These are phyloP conservation scores for Fusarium denticulatum DNA, from an alignment of 2,329 filamentous ascomycete genomes.

Conservation along the genomic window DNA sequence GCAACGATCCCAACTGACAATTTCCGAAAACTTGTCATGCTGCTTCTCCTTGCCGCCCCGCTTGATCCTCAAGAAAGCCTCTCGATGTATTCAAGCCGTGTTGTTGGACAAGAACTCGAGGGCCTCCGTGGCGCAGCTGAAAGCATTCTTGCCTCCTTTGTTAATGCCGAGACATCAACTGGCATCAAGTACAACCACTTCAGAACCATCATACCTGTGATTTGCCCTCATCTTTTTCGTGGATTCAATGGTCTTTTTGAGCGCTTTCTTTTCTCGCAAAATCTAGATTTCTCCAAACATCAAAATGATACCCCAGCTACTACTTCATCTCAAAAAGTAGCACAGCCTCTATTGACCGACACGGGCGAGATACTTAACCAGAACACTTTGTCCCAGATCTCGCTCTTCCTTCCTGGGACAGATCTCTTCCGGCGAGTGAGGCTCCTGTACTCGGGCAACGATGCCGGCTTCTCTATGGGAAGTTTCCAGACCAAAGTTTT, in stretches of 20 bases:
- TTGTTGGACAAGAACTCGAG: conserved; percentile 65
- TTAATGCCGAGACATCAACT: conserved; percentile 70
- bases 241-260: conserved; percentile 77
- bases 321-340: conserved; percentile 37
- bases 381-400: conserved; percentile 74
- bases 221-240: conserved; percentile 73
- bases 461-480: conserved; percentile 80
- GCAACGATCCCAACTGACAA: conserved; percentile 80
- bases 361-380: conserved; percentile 70
- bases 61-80: conserved; percentile 72
- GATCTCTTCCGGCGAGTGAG: conserved; percentile 73
- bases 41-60: conserved; percentile 74
- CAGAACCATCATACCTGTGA: conserved; percentile 65
- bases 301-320: conserved; percentile 44
- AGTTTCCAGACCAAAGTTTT: conserved; percentile 80
- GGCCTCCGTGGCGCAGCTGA: conserved; percentile 70
- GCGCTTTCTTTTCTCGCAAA: conserved; percentile 79
- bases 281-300: conserved; percentile 71
- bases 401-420: conserved; percentile 74
- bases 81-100: conserved; percentile 66
- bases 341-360: conserved; percentile 62
- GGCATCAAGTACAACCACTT: conserved; percentile 72
- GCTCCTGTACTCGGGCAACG: conserved; percentile 74
- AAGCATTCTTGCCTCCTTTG: conserved; percentile 72
- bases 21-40: conserved; percentile 74